Evolutionary conservation across 2,329 filamentous ascomycete species (phyloP), one percentile per base, ranked within the genome.

Genomic region (Plenodomus tracheiphilus): DNA sequence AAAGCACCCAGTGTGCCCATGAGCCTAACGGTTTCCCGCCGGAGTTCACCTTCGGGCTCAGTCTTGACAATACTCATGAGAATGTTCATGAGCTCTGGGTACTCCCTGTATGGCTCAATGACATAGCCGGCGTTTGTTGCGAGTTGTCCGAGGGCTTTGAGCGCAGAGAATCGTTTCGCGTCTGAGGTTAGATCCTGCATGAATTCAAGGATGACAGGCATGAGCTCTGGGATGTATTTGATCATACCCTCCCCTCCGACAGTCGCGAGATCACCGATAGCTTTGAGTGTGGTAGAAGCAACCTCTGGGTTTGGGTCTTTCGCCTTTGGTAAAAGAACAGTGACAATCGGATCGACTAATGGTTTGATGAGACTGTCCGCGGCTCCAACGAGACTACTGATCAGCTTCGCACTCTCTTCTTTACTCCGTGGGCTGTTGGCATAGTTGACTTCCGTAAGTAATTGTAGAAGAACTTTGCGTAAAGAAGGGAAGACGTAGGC

Each of bases 101-200:
- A 96, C 52, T 99, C 92, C 40, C 93, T 81, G 64, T 99, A 99
- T 0, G 95, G 95, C 47, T 92, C 86, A 51, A 99, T 97, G 43
- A 99, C 95, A 74, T 99, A 99, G 60, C 95, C 94, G 11, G 92
- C 94, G 72, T 96, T 97, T 66, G 91, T 96, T 5, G 94, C 91
- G 46, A 99, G 78, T 68, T 97, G 92, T 17, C 93, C 93, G 0
- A 99, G 80, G 0, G 94, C 94, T 58, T 89, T 89, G 25, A 99
- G 79, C 2, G 94, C 93, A 5, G 95, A 90, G 71, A 96, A 92
- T 46, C 94, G 86, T 74, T 97, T 97, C 39, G 85, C 81, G 39
- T 90, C 87, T 3, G 93, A 96, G 58, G 91, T 91, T 62, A 97
- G 87, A 68, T 99, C 94, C 72, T 99, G 93, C 43, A 99, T 79